A percentile compares a stretch with the other conserved stretches of the same genome.
Evolutionary conservation across 2,329 filamentous ascomycete species (phyloP).

Genomic region (Mycosphaerella sp.): DNA sequence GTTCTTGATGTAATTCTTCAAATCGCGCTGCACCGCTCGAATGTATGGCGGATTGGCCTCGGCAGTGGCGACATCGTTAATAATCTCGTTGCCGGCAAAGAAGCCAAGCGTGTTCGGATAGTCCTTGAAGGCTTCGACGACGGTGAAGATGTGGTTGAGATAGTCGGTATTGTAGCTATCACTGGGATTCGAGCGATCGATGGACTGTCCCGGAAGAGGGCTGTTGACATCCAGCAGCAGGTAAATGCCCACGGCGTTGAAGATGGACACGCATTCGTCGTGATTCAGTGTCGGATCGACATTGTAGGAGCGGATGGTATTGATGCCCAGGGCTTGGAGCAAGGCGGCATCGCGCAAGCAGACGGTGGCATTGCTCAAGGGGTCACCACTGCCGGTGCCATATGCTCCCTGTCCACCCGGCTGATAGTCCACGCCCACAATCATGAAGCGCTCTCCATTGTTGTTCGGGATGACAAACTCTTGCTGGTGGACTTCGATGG

Average conservation of each 20-base stretch:
- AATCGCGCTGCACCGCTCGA: constrained; percentile 56
- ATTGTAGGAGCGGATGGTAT: constrained; percentile 61
- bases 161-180: constrained; percentile 52
- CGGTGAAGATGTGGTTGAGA: constrained; percentile 52
- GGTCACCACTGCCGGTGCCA: constrained; percentile 47
- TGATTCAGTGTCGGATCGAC: constrained; percentile 54
- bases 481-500: constrained; percentile 52
- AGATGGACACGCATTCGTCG: constrained; percentile 56
- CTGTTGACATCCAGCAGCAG: constrained; percentile 61
- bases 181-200: constrained; percentile 51
- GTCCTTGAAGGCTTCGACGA: constrained; percentile 60
- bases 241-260: constrained; percentile 61
- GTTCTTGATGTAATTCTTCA: constrained; percentile 61
- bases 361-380: constrained; percentile 50
- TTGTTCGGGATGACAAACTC: constrained; percentile 56
- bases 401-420: constrained; percentile 56
- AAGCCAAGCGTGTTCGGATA: constrained; percentile 61
- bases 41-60: constrained; percentile 53
- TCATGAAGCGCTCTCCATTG: constrained; percentile 51
- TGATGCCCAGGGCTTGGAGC: constrained; percentile 58
- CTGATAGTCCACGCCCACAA: constrained; percentile 54
- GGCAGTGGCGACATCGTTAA: constrained; percentile 52
- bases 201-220: constrained; percentile 49
- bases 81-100: constrained; percentile 63
- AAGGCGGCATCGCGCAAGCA: constrained; percentile 58